These are phyloP conservation scores for Hydrangea macrophylla DNA, from an alignment of 148 eudicot genomes.

Conservation along the genomic window DNA sequence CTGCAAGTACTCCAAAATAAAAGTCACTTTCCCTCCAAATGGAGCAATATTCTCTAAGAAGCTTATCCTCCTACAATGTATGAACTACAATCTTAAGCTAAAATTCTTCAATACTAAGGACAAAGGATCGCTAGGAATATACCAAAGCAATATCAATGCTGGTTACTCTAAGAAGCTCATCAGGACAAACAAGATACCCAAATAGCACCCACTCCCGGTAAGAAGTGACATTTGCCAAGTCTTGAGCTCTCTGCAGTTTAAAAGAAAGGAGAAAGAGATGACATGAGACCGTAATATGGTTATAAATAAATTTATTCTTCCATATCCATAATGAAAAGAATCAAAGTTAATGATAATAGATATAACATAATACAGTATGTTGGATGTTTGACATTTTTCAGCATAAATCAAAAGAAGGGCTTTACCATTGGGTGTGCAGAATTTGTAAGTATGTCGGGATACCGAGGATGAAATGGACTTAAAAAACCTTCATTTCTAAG, in stretches of 20 bases:
- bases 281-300: conserved; percentile 1
- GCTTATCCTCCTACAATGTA: conserved; percentile 6
- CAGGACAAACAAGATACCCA: conserved; percentile 99
- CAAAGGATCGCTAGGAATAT: conserved; percentile 17
- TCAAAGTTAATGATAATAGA: background rate
- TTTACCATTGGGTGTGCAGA: conserved; percentile 98
- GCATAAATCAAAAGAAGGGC: conserved; percentile 14
- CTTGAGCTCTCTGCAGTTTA: conserved; percentile 86
- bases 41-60: background rate
- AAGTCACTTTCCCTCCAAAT: no score
- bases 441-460: conserved; percentile 97
- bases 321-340: background rate
- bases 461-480: conserved; percentile 99
- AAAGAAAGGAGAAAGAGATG: conserved; percentile 11
- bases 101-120: no score
- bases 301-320: conserved; percentile 1
- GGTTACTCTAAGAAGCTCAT: conserved; percentile 97
- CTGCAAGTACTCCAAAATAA: no score
- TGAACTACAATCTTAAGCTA: no score
- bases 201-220: conserved; percentile 95
- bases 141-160: conserved; percentile 99
- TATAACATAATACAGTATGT: background rate
- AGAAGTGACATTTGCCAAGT: conserved; percentile 93
- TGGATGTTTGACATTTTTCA: background rate
- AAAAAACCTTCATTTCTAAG: conserved; percentile 98